Conservation (phyloP, 1,284 basidiomycete genomes). For the Anthracocystis setariae region DNA sequence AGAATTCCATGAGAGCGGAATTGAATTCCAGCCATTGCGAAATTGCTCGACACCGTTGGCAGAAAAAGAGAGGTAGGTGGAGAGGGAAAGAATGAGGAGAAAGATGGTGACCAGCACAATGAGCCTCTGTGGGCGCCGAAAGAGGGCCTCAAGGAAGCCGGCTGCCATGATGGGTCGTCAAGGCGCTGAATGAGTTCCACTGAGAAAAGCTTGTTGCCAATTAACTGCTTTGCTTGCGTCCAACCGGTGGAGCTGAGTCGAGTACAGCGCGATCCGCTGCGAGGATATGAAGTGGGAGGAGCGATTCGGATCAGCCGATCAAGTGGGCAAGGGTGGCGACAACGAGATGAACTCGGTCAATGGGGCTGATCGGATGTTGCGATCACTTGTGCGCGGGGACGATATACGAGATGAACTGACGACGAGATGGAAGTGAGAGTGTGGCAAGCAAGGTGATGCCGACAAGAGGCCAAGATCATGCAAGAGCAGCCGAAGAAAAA, state of each 20-base stretch:
- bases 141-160: conserved; percentile 49
- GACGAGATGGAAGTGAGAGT: background rate
- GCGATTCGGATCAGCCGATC: conserved; percentile 2
- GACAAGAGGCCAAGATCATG: background rate
- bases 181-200: background rate
- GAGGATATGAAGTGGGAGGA: background rate
- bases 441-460: background rate
- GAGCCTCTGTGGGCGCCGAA: conserved; percentile 56
- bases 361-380: background rate
- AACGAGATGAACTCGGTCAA: background rate
- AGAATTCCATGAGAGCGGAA: conserved; percentile 29
- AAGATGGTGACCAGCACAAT: conserved; percentile 51
- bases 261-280: background rate
- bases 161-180: conserved; percentile 27
- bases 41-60: conserved; percentile 39
- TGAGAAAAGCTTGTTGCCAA: background rate
- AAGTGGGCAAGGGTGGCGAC: background rate
- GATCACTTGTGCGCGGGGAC: too few species aligned
- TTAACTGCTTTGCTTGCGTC: too few species aligned
- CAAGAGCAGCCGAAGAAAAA: background rate
- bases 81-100: conserved; percentile 51
- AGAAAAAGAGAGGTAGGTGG: conserved; percentile 56
- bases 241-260: too few species aligned
- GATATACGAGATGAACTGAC: too few species aligned
- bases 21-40: conserved; percentile 33